A percentile compares a stretch with the other conserved stretches of the same genome.
Evolutionary conservation across 2,329 filamentous ascomycete genomes (phyloP).

Genomic region (Colletotrichum lini): DNA sequence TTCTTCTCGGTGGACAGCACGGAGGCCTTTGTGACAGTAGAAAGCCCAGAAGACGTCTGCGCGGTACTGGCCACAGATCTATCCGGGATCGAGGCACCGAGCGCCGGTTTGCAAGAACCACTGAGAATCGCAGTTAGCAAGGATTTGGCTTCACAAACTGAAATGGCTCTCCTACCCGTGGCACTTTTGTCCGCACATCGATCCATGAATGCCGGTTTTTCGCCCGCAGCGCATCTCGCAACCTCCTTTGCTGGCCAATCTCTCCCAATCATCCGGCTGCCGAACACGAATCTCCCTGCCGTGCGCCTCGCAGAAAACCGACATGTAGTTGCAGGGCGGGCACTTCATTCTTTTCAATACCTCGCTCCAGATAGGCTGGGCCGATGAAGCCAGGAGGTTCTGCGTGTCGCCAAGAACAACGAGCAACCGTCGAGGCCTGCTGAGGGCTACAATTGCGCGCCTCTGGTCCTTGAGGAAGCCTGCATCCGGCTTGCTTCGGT

Average conservation of each 20-base stretch:
- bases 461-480: constrained; percentile 81
- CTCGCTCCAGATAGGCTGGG: constrained; percentile 62
- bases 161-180: constrained; percentile 2
- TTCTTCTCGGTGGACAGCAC: not conserved
- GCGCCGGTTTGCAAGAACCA: not conserved
- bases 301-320: constrained; percentile 76
- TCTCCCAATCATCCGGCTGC: constrained; percentile 67
- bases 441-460: constrained; percentile 71
- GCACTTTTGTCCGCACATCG: constrained; percentile 4
- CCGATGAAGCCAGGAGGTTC: constrained; percentile 56
- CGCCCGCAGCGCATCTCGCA: constrained; percentile 15
- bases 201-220: not conserved
- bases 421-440: constrained; percentile 82
- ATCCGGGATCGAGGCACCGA: not conserved
- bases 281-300: constrained; percentile 64
- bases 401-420: constrained; percentile 87
- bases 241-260: constrained; percentile 34
- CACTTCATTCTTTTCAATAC: constrained; percentile 60
- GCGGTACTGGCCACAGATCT: not conserved
- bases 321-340: constrained; percentile 61
- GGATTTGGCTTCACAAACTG: not conserved
- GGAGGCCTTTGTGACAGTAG: not conserved
- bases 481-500: constrained; percentile 60
- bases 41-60: not conserved
- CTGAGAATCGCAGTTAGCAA: not conserved